A percentile compares a stretch with the other conserved stretches of the same genome.
Evolutionary conservation across 1,284 basidiomycete species (phyloP).

Genomic region (Ustilago nuda): DNA sequence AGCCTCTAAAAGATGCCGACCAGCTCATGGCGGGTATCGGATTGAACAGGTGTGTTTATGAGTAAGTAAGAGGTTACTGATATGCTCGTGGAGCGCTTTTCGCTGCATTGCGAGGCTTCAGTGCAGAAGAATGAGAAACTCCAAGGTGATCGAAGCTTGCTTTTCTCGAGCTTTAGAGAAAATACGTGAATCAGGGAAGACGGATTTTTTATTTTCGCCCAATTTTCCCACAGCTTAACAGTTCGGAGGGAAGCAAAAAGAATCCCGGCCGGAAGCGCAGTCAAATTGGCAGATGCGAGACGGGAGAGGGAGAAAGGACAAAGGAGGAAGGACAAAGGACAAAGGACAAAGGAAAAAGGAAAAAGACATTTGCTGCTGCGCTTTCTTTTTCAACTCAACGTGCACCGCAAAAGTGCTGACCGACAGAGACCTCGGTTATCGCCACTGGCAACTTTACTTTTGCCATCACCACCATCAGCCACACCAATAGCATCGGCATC

Average conservation of each 20-base stretch:
- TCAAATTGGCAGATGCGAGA: slow-evolving; percentile 1
- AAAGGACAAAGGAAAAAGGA: background rate
- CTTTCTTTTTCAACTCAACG: slow-evolving; percentile 7
- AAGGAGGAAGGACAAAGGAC: background rate
- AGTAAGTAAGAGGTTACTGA: too few relatives aligned
- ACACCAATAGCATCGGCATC: slow-evolving; percentile 6
- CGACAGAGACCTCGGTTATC: background rate
- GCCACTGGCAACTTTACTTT: background rate
- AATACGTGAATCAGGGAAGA: slow-evolving; percentile 23
- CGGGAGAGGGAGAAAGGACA: slow-evolving; percentile 1
- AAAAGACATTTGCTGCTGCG: background rate
- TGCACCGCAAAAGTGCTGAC: background rate
- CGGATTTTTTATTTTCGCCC: slow-evolving; percentile 1
- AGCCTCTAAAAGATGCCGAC: too few relatives aligned
- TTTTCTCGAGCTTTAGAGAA: slow-evolving; percentile 6
- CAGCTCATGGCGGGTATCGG: background rate
- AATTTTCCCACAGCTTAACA: slow-evolving; percentile 15
- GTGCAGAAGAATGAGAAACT: slow-evolving; percentile 4
- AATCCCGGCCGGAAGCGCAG: background rate
- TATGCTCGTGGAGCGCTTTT: background rate
- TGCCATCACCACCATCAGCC: background rate
- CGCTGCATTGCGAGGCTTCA: background rate
- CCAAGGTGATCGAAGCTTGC: slow-evolving; percentile 35
- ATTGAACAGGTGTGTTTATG: too few relatives aligned
- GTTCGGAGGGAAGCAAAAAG: background rate